Evolutionary conservation across 306 rosid species (phyloP).

Genomic region (Vachellia collinsii): DNA sequence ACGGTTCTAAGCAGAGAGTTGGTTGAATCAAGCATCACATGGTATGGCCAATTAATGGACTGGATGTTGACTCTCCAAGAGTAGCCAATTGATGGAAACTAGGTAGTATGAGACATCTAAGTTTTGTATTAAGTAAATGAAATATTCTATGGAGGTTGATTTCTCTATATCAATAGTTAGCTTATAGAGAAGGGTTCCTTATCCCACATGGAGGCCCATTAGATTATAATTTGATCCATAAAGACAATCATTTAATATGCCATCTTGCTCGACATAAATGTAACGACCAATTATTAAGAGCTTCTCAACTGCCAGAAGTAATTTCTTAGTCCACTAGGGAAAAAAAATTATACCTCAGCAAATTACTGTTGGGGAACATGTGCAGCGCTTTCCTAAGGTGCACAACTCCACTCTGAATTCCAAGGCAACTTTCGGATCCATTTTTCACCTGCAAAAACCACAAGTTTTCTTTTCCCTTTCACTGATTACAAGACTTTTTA

Average conservation of each 20-base stretch:
- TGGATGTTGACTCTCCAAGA: background rate
- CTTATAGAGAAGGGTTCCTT: background rate
- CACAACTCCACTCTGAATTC: slow-evolving; percentile 66
- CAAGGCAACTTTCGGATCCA: slow-evolving; percentile 58
- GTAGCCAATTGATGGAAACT: background rate
- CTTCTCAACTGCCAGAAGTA: background rate
- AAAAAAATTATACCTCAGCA: slow-evolving; percentile 63
- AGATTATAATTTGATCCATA: background rate
- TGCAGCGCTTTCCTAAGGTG: slow-evolving; percentile 82
- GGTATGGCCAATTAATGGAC: background rate
- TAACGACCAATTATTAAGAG: background rate
- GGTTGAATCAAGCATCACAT: background rate
- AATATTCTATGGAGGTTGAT: background rate
- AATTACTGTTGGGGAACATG: slow-evolving; percentile 75
- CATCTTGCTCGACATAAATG: background rate
- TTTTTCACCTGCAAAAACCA: slow-evolving; percentile 63
- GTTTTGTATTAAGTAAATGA: background rate
- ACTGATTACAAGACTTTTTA: background rate
- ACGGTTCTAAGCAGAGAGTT: background rate
- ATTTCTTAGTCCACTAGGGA: slow-evolving; percentile 3
- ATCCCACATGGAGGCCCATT: background rate
- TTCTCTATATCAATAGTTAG: background rate
- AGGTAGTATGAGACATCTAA: background rate
- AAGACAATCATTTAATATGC: background rate
- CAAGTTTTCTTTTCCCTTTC: background rate